Evolutionary conservation across 345 rosid genomes (phyloP), one percentile per base, ranked within the genome.

Genomic region (Zanthoxylum bungeanum): DNA sequence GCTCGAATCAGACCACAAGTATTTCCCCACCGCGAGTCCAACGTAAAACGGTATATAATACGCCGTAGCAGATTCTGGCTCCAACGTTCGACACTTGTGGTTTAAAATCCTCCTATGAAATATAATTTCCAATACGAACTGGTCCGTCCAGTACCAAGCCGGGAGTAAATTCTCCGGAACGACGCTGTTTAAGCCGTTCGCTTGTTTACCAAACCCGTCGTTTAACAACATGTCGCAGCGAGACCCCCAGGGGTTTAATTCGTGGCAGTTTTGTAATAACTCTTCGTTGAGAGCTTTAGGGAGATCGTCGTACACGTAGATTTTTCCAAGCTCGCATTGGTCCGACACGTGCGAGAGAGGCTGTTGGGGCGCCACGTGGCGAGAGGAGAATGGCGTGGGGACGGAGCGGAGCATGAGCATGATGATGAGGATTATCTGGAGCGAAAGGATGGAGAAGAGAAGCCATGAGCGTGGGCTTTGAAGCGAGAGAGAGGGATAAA

Each of bases 71-170:
- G 88, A 80, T 22, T 65, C 82, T 5, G 94, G 88, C 65, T 89
- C 93, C 61, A 44, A 40, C 4, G 97, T 93, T 63, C 96, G 74
- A 63, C 99, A 93, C 58, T 70, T 80, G 77, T 96, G 93, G 59
- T 87, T 91, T 22, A 89, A 73, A 22, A 96, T 75, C 74, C 97
- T 81, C 79, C 87, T 87, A 68, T 93, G 98, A 75, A 89, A 91
- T 5, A 95, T 82, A n/a, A 95, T 68, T 73, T 95, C 98, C 57
- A 86, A 74, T 2, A 86, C 92, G 73, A 95, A 93, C 77, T 95
- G 98, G 39, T 95, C 97, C 0, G 99, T 93, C 94, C 96, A 84
- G 77, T 83, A 86, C 99, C 99, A 95, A 0, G 97, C 89, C 14
- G 89, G 87, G n/a, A 85, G 78, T 58, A 95, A 58, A 71, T 78